Base-by-base conservation (phyloP, 306 rosid species). In the Gleditsia sinensis region DNA sequence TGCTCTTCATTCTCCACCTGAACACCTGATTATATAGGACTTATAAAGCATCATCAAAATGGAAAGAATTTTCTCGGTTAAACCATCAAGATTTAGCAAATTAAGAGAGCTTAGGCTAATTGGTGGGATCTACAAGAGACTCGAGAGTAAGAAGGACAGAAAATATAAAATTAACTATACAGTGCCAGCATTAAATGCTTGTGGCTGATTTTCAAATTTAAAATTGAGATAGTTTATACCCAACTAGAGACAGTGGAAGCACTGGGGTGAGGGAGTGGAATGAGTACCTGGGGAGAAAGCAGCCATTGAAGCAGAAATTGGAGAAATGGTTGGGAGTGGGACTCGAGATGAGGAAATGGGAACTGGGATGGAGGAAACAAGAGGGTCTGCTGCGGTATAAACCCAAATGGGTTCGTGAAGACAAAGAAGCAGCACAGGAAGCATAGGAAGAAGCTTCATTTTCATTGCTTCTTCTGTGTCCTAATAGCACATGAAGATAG, bases 251-350 rank as follows among this genome's bases (percentile, higher is more conserved):
- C 17, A 14, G 27, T 36, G 40, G 23, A 8, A 28, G 36, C 14
- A 9, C 28, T 19, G 17, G 28, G 5, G 16, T 16, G 33, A 40
- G 58, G 33, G 76, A 57, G 67, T 1, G 33, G 37, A 64, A 55
- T 43, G 69, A 53, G 39, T 40, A 87, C 98, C 96, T 17, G 96
- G 90, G 20, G 94, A 72, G 39, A 71, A 59, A 76, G 86, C 74
- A 71, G 87, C 57, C 81, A 75, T 75, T 40, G 89, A 58, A 39
- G 85, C 28, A 56, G 79, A 74, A 46, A 72, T 20, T 37, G 86
- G 83, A 57, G 90, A 63, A 80, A 9, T 19, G 73, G 84, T 71
- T 1, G 85, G 73, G 42, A 64, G 40, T 2, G 61, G 67, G 17
- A 11, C 2, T 55, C 33, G 8, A 55, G 85, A 84, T 8, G 85